These are phyloP conservation scores for Solanum hybrid DNA, from an alignment of 305 asterid genomes.

Conservation along the genomic window DNA sequence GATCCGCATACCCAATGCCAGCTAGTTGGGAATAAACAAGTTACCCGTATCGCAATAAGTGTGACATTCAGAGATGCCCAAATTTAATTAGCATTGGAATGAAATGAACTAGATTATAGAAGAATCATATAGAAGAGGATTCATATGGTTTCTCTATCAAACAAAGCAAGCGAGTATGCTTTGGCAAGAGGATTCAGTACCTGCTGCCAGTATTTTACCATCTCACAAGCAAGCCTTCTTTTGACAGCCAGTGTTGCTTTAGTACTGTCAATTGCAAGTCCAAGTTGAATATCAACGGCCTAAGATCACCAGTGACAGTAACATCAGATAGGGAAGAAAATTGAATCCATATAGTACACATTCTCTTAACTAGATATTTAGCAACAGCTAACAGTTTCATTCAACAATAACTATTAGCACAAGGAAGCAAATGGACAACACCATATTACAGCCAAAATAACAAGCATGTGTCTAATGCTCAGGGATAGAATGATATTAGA, in stretches of 20 bases:
- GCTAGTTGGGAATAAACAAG: background rate
- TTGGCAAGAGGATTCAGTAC: constrained; percentile 21
- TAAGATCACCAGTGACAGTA: constrained; percentile 13
- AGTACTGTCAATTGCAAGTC: constrained; percentile 94
- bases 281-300: constrained; percentile 98
- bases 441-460: background rate
- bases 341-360: background rate
- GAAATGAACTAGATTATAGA: background rate
- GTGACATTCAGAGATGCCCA: background rate
- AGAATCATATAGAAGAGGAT: background rate
- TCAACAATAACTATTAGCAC: background rate
- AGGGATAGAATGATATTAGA: background rate
- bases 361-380: background rate
- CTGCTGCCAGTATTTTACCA: constrained; percentile 99
- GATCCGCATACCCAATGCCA: background rate
- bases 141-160: background rate
- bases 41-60: background rate
- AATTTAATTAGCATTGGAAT: background rate
- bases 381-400: background rate
- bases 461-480: background rate
- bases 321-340: background rate
- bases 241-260: constrained; percentile 97
- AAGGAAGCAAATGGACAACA: background rate
- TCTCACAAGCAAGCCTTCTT: constrained; percentile 98
- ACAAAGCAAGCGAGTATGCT: background rate